Evolutionary conservation across 2,329 filamentous ascomycete species (phyloP), one percentile per base, ranked within the genome.

Genomic region (Parascedosporium putredinis): DNA sequence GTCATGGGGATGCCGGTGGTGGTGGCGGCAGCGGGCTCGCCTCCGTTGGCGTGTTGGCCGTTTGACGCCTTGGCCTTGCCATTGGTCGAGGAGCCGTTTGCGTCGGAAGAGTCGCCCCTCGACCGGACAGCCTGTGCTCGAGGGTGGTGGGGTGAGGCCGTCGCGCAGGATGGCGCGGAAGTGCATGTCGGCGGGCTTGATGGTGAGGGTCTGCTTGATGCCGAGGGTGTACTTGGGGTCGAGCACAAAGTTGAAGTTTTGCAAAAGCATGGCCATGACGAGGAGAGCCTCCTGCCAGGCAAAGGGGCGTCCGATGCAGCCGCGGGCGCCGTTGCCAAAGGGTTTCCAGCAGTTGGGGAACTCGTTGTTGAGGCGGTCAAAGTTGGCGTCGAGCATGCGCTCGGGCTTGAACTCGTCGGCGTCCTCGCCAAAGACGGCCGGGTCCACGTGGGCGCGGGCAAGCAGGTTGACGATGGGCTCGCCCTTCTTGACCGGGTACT

Each of bases 241-340:
- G 50, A 81, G 62, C 45, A 71, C 69, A 52, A 88, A 78, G 55
- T 86, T 76, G 66, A 88, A 87, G 57, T 83, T 85, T 57, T 88
- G 84, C 51, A 88, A 68, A 10, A 87, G 60, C 56, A 84, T 72
- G 0, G 80, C 78, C 56, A 81, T 68, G 7, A 75, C 73, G 1
- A 87, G 65, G 4, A 84, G 60, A 2, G 76, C 72, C 63, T 90
- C 86, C 59, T 90, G 85, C 81, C 81, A 85, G 1, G 85, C 84
- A 60, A 89, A 89, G 0, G 78, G 73, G 1, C 84, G 70, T 3
- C 86, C 86, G 53, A 89, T 88, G 56, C 85, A 90, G 1, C 70
- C 81, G 49, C 86, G 69, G 54, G 75, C 71, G 1, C 85, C 85
- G 51, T 85, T 84, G 1, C 86, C 86, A 56, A 89, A 90, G 3